These are phyloP conservation scores for Phytophthora niederhauseri DNA, from an alignment of 352 stramenopile genomes.

Conservation along the genomic window DNA sequence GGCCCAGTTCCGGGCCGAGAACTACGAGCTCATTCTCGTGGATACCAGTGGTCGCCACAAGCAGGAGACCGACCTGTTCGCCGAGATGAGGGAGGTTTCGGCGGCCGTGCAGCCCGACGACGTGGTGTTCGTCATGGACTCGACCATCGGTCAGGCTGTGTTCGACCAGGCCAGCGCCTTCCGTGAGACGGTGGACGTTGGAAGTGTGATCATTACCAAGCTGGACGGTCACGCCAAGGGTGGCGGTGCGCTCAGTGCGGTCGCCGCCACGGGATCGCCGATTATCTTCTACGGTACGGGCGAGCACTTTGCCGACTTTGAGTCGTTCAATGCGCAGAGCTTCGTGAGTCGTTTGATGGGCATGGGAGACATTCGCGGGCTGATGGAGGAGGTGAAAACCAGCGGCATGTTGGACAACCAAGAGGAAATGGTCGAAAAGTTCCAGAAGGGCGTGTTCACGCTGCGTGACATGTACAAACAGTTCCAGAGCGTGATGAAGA, in stretches of 20 bases:
- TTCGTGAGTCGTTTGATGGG: slow-evolving; percentile 99
- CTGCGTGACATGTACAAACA: slow-evolving; percentile 99
- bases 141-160: slow-evolving; percentile 98
- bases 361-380: slow-evolving; percentile 97
- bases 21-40: slow-evolving; percentile 99
- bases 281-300: slow-evolving; percentile 99
- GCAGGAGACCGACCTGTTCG: slow-evolving; percentile 98
- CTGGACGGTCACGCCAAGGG: slow-evolving; percentile 99
- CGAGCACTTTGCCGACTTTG: slow-evolving; percentile 98
- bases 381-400: slow-evolving; percentile 95
- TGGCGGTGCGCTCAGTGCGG: slow-evolving; percentile 96
- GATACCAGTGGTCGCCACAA: slow-evolving; percentile 99
- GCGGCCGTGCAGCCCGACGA: slow-evolving; percentile 96
- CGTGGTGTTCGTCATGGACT: slow-evolving; percentile 99
- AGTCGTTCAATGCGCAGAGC: slow-evolving; percentile 97
- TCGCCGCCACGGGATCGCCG: slow-evolving; percentile 97
- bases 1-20: slow-evolving; percentile 95
- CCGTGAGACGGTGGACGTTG: slow-evolving; percentile 95
- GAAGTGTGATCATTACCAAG: slow-evolving; percentile 99
- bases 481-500: slow-evolving; percentile 98
- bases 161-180: slow-evolving; percentile 97
- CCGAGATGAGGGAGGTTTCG: slow-evolving; percentile 99
- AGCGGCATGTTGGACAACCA: slow-evolving; percentile 93
- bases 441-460: slow-evolving; percentile 97
- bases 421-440: slow-evolving; percentile 96